Evolutionary conservation across 2,329 filamentous ascomycete species (phyloP), one percentile per base, ranked within the genome.

Genomic region (Didymellaceae sp.): DNA sequence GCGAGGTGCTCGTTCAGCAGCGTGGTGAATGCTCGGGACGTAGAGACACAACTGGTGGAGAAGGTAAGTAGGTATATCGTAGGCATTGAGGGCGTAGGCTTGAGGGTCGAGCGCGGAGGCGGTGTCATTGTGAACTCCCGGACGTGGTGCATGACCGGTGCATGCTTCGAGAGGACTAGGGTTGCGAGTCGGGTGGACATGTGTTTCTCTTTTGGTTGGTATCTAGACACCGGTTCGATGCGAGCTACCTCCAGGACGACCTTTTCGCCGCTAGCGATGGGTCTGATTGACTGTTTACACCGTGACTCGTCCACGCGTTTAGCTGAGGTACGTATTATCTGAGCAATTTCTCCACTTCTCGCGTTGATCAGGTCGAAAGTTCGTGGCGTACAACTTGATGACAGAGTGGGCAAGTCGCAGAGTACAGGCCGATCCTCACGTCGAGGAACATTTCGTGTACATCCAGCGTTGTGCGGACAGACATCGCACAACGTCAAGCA

Each of bases 1-100:
- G 61, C 61, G 0, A 64, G 25, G 20, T 67, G 57, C 1, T 51
- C 41, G n/a, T 51, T 10, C 11, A 64, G 53, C 11, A 66, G 47
- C 4, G 16, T 7, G 8, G 38, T 16, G 17, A 45, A 20, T n/a
- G 53, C 34, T 13, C 31, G 14, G 9, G 52, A 31, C 7, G 18
- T 34, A 6, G 35, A 51, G 6, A 44, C 45, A 22, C 48, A 50
- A 7, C 54, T 35, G 3, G 49, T 48, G 26, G 57, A 51, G 51
- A 61, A 69, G 25, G 60, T 62, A 14, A 67, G 20, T 16, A 69
- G 59, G 51, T 67, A 63, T 30, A 69, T 45, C 8, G 61, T 66
- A 30, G 65, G 64, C 5, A 25, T 17, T 9, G 34, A 10, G 8
- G 45, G n/a, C 31, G 9, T 28, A 0, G 6, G 6, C 13, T 48